A percentile compares a stretch with the other conserved stretches of the same genome.
Conservation (phyloP, 345 rosid species). For the Carallia pectinifolia region DNA sequence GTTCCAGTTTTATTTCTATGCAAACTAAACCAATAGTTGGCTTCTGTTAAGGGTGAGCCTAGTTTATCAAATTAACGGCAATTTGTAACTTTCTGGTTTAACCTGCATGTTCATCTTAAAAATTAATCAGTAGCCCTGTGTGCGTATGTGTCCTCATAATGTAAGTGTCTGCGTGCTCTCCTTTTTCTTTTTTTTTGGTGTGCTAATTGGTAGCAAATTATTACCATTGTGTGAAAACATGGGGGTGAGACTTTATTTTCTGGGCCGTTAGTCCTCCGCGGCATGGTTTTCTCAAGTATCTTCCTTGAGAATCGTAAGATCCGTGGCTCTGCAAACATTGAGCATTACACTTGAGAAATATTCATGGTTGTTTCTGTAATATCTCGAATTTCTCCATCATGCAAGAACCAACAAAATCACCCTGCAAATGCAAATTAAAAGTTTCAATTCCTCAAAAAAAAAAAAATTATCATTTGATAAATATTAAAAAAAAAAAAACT, state of each 20-base stretch:
- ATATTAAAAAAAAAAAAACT: neutral
- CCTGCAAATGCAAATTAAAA: conserved; percentile 29
- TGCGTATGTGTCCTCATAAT: no score
- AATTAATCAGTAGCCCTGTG: no score
- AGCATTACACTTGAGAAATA: conserved; percentile 37
- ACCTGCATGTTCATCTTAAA: no score
- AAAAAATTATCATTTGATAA: no score
- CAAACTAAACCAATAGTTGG: no score
- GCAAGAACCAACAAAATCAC: conserved; percentile 56
- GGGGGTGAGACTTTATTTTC: neutral
- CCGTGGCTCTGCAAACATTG: conserved; percentile 54
- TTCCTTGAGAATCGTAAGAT: conserved; percentile 47
- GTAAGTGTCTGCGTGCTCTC: no score
- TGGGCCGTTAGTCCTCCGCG: neutral
- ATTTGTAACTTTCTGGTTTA: no score
- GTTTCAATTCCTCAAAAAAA: no score
- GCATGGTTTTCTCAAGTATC: conserved; percentile 32
- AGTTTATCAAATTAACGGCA: no score
- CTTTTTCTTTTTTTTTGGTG: no score
- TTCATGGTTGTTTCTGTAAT: conserved; percentile 28
- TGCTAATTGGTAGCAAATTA: neutral
- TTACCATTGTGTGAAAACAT: conserved; percentile 25
- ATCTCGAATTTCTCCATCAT: conserved; percentile 29
- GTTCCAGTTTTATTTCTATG: no score
- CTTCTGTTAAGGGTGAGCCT: no score